Evolutionary conservation across 2,329 filamentous ascomycete species (phyloP).

Genomic region (Dothidotthia symphoricarpi): DNA sequence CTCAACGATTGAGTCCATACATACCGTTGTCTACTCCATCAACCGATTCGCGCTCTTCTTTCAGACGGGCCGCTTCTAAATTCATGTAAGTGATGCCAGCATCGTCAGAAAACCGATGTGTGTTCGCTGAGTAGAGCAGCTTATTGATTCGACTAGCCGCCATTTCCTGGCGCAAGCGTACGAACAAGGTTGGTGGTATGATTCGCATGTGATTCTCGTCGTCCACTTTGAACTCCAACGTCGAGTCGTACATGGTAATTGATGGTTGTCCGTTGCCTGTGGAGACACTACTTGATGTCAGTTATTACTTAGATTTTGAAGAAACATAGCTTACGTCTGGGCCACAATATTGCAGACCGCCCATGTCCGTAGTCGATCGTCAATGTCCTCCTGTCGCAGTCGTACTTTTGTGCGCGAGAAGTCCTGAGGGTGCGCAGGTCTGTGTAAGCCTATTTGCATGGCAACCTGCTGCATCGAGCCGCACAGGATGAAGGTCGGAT

Average conservation of each 20-base stretch:
- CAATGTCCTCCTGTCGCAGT: slow-evolving; percentile 73
- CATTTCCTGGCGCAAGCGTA: slow-evolving; percentile 41
- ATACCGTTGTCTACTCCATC: slow-evolving; percentile 38
- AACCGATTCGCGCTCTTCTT: slow-evolving; percentile 34
- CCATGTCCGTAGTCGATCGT: slow-evolving; percentile 78
- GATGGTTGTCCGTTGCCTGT: slow-evolving; percentile 81
- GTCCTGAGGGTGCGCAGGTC: slow-evolving; percentile 78
- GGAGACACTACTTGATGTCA: slow-evolving; percentile 57
- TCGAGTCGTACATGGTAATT: slow-evolving; percentile 75
- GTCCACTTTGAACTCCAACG: slow-evolving; percentile 49
- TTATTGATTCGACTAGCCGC: slow-evolving; percentile 41
- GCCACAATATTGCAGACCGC: slow-evolving; percentile 82
- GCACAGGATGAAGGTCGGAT: slow-evolving; percentile 77
- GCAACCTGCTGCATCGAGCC: slow-evolving; percentile 86
- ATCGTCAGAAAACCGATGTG: slow-evolving; percentile 30
- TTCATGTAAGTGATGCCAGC: slow-evolving; percentile 37
- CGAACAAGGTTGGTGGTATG: slow-evolving; percentile 37
- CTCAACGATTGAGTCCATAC: not conserved
- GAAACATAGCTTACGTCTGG: slow-evolving; percentile 55
- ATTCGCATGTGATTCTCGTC: slow-evolving; percentile 41
- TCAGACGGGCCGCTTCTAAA: slow-evolving; percentile 37
- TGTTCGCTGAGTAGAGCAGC: slow-evolving; percentile 37
- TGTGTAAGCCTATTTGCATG: slow-evolving; percentile 77
- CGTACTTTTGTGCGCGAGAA: slow-evolving; percentile 75
- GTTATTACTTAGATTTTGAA: slow-evolving; percentile 4